A percentile compares a stretch with the other conserved stretches of the same genome.
These are phyloP conservation scores for Cryptococcus sp. DNA, from an alignment of 1,284 basidiomycete genomes.

Conservation along the genomic window DNA sequence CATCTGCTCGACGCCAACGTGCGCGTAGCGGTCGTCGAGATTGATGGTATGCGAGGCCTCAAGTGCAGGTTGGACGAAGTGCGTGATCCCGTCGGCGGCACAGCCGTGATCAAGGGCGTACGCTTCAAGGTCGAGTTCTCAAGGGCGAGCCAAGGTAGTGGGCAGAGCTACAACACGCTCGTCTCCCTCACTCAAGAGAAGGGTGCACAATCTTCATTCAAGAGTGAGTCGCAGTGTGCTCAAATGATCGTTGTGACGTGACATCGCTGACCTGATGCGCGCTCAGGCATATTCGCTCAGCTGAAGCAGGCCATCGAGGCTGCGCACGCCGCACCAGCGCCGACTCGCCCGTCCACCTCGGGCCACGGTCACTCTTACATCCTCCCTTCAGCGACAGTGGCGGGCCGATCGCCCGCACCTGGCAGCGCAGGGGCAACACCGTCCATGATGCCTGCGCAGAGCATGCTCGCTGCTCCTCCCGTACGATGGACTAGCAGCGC, in stretches of 20 bases:
- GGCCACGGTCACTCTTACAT: neutral
- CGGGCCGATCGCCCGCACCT: conserved; percentile 5
- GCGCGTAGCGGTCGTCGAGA: conserved; percentile 39
- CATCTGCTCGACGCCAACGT: conserved; percentile 38
- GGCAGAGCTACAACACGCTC: conserved; percentile 42
- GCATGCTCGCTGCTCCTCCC: conserved; percentile 28
- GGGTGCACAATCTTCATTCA: conserved; percentile 52
- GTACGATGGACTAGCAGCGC: conserved; percentile 28
- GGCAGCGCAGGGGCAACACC: conserved; percentile 4
- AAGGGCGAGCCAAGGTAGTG: conserved; percentile 32
- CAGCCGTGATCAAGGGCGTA: conserved; percentile 35
- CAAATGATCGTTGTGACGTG: neutral
- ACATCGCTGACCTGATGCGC: conserved; percentile 8
- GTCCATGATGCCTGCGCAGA: neutral
- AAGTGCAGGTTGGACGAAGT: conserved; percentile 46
- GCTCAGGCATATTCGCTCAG: conserved; percentile 23
- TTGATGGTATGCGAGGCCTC: conserved; percentile 44
- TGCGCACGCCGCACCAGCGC: conserved; percentile 8
- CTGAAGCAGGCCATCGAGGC: conserved; percentile 28
- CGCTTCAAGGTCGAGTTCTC: conserved; percentile 51
- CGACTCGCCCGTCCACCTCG: conserved; percentile 2
- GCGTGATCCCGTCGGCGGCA: conserved; percentile 17
- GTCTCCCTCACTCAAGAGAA: conserved; percentile 51
- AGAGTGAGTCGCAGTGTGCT: conserved; percentile 24
- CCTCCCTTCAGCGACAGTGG: conserved; percentile 7